phyloP scores from a whole-genome alignment of 768 basidiomycete species.

The Lactarius sp. region DNA sequence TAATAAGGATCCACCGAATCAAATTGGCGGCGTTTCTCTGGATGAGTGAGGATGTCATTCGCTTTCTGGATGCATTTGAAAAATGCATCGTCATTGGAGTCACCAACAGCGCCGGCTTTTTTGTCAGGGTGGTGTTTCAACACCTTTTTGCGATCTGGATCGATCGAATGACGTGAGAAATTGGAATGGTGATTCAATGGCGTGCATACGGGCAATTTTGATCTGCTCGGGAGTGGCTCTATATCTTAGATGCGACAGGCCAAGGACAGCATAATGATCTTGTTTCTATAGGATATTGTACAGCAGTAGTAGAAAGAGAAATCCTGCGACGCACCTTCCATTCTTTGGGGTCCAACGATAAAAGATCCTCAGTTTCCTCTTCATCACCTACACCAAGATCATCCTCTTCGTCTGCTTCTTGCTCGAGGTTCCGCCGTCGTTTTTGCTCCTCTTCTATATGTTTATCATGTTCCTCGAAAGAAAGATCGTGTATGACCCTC shows the following conservation, averaged over 20 bases:
- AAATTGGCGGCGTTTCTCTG: constrained; percentile 88
- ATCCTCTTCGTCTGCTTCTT: constrained; percentile 53
- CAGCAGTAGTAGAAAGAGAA: neutral
- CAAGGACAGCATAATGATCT: constrained; percentile 96
- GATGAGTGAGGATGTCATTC: constrained; percentile 84
- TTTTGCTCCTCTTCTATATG: constrained; percentile 50
- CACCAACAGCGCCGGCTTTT: constrained; percentile 68
- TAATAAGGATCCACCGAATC: constrained; percentile 90
- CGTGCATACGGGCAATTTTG: constrained; percentile 91
- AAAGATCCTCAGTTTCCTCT: constrained; percentile 63
- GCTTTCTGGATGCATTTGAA: constrained; percentile 99
- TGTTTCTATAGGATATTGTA: constrained; percentile 65
- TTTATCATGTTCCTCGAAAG: constrained; percentile 81
- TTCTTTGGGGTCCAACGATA: constrained; percentile 88
- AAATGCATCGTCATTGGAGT: constrained; percentile 94
- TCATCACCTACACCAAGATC: constrained; percentile 94
- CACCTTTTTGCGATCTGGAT: constrained; percentile 91
- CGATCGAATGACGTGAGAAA: neutral
- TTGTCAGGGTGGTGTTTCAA: constrained; percentile 97
- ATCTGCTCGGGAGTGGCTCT: constrained; percentile 88
- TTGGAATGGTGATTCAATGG: constrained; percentile 25
- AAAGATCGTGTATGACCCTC: constrained; percentile 64
- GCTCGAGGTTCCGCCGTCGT: constrained; percentile 47
- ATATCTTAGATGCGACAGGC: constrained; percentile 86
- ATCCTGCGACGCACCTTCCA: constrained; percentile 72